A percentile compares a stretch with the other conserved stretches of the same genome.
Conservation (phyloP, 257 asterid species). For the Perilla frutescens region DNA sequence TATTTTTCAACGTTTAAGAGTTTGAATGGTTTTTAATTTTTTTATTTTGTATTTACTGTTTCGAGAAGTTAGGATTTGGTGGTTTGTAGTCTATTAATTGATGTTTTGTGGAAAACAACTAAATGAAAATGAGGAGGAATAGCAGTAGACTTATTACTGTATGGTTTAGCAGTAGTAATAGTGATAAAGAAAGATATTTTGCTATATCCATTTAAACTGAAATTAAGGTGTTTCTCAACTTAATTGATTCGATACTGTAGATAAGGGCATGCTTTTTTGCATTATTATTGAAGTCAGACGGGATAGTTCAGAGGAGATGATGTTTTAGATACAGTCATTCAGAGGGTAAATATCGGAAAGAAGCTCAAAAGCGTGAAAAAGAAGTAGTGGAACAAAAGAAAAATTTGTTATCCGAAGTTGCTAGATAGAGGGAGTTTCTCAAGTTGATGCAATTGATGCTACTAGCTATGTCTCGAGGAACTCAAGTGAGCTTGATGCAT, state of each 20-base stretch:
- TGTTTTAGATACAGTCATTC: too few species aligned
- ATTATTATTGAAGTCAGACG: too few species aligned
- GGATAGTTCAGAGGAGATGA: too few species aligned
- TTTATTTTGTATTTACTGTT: background rate
- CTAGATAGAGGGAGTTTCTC: too few species aligned
- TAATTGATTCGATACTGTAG: background rate
- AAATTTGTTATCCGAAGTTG: too few species aligned
- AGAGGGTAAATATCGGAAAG: too few species aligned
- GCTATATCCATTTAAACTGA: background rate
- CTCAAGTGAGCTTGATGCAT: too few species aligned
- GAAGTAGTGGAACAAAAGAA: too few species aligned
- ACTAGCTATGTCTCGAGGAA: too few species aligned
- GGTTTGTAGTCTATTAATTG: background rate
- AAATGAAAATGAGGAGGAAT: background rate
- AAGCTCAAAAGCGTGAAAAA: too few species aligned
- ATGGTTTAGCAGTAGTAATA: background rate
- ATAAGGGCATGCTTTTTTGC: background rate
- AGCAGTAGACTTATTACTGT: background rate
- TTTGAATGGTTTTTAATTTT: background rate
- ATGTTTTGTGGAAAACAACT: constrained; percentile 3
- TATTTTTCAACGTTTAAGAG: background rate
- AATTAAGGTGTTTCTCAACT: background rate
- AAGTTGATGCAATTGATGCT: too few species aligned
- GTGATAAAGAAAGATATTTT: background rate
- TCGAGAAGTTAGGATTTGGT: too few species aligned